A percentile compares a stretch with the other conserved stretches of the same genome.
phyloP scores from a whole-genome alignment of 257 asterid species.

The Hygrophila difformis region DNA sequence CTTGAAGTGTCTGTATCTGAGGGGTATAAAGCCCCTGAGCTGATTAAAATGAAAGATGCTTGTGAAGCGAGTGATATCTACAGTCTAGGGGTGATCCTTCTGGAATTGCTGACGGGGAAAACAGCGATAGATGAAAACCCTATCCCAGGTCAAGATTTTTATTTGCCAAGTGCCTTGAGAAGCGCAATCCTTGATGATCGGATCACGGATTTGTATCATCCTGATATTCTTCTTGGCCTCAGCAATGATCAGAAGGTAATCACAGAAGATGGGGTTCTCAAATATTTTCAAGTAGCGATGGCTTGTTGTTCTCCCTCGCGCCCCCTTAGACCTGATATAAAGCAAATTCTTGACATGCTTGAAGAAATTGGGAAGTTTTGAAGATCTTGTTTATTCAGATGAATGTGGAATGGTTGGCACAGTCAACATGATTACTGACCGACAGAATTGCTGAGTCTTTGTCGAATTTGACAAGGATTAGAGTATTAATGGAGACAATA shows the following conservation, averaged over 20 bases:
- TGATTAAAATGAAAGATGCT: slow-evolving; percentile 67
- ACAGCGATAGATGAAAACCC: slow-evolving; percentile 38
- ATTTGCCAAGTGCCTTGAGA: slow-evolving; percentile 47
- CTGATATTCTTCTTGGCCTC: slow-evolving; percentile 39
- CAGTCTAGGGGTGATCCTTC: slow-evolving; percentile 60
- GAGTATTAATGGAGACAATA: too few species aligned
- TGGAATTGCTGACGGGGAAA: slow-evolving; percentile 61
- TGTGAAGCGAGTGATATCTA: slow-evolving; percentile 50
- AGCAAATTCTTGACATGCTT: slow-evolving; percentile 51
- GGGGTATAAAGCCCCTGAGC: slow-evolving; percentile 76
- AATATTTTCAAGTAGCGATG: slow-evolving; percentile 58
- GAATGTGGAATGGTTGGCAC: too few species aligned
- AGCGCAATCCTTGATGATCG: slow-evolving; percentile 49
- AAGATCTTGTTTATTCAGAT: too few species aligned
- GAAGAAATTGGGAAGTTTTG: slow-evolving; percentile 53
- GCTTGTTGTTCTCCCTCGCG: slow-evolving; percentile 77
- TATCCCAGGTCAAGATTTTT: slow-evolving; percentile 40
- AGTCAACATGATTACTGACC: too few species aligned
- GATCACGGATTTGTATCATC: slow-evolving; percentile 45
- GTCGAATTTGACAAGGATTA: too few species aligned
- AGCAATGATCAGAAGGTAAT: slow-evolving; percentile 27
- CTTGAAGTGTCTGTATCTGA: slow-evolving; percentile 58
- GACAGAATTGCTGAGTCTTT: too few species aligned
- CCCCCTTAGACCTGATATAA: slow-evolving; percentile 45
- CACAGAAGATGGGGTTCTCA: slow-evolving; percentile 36